Base-by-base conservation (phyloP, 129 eudicot species). In the Flaveria sonorensis region DNA sequence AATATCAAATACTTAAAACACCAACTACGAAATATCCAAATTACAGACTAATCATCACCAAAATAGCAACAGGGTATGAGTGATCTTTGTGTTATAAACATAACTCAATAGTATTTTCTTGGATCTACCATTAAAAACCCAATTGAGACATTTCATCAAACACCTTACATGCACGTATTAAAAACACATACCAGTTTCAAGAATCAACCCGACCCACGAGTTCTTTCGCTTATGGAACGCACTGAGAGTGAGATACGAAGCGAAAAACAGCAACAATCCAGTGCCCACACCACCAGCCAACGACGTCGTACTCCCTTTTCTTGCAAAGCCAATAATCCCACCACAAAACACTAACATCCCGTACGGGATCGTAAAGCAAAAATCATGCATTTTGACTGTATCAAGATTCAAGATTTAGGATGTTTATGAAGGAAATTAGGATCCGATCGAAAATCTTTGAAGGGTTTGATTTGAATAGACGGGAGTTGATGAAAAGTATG, bases 331-430 rank as follows among this genome's bases (percentile, higher is more conserved):
- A 59, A 95, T 78, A 21, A 86, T 60, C 68, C 99, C 99, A 50
- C 99, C 99, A 61, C 76, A 63, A 45, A 85, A 77, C 79, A 95
- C 76, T 57, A 95, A 64, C 86, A 95, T 77, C 79, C 96, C 99
- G 64, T 95, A 95, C 26, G 99, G 99, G 83, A 95, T 89, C 72
- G 97, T 95, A 77, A 95, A 91, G 91, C 97, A 95, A 81, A 91
- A 95, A 88, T 95, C 99, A 80, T 89, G 99, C 99, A 95, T 95
- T 83, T 83, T 61, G 48, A 71, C 10, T 61, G 42, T 9, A 3
- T 36, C 30, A 72, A 43, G 26, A 40, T 71, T 20, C 4, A 26
- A 23, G 66, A 64, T 46, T 75, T 79, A 36, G 70, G 28, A 14
- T 56, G 59, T 28, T 66, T 77, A 15, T 19, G 26, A 20, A 26